Percentiles rank a stretch among this genome's conserved stretches.
phyloP scores from a whole-genome alignment of 176 grass and related monocot species.

The Zea luxurians region DNA sequence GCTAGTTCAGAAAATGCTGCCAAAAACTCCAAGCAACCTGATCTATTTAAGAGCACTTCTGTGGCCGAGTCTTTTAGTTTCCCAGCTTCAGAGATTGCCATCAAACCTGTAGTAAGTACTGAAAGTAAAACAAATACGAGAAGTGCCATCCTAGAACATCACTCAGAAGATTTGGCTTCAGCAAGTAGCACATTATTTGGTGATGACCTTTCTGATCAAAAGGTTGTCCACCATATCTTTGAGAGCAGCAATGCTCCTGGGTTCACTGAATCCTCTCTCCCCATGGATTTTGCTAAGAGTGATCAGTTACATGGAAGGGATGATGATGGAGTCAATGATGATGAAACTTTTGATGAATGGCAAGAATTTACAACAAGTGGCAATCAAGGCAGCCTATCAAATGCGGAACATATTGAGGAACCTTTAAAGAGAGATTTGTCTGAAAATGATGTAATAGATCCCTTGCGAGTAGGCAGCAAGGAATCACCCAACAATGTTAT shows the following conservation, averaged over 20 bases:
- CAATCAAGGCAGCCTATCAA: conserved; percentile 41
- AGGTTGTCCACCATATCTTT: conserved; percentile 4
- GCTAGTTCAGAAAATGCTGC: conserved; percentile 28
- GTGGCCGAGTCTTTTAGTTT: conserved; percentile 26
- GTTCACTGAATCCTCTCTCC: conserved; percentile 24
- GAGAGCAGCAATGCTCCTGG: conserved; percentile 34
- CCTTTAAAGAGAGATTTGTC: conserved; percentile 31
- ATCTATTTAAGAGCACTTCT: conserved; percentile 58
- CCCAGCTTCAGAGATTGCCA: conserved; percentile 29
- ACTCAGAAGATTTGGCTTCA: conserved; percentile 46
- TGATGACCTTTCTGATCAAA: conserved; percentile 50
- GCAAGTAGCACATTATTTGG: conserved; percentile 20
- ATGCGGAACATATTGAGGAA: conserved; percentile 13
- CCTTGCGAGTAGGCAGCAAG: conserved; percentile 39
- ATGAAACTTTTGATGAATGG: conserved; percentile 66
- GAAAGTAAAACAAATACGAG: conserved; percentile 43
- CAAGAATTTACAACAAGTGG: conserved; percentile 45
- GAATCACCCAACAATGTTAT: conserved; percentile 44
- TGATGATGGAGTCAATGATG: conserved; percentile 30
- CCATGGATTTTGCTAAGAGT: conserved; percentile 31
- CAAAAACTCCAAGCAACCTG: conserved; percentile 40
- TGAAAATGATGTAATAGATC: conserved; percentile 43
- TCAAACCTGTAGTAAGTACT: conserved; percentile 26
- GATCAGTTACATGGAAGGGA: conserved; percentile 29
- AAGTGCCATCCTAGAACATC: conserved; percentile 32